A percentile compares a stretch with the other conserved stretches of the same genome.
These are phyloP conservation scores for Lactifluus subvellereus DNA, from an alignment of 768 basidiomycete genomes.

Conservation along the genomic window DNA sequence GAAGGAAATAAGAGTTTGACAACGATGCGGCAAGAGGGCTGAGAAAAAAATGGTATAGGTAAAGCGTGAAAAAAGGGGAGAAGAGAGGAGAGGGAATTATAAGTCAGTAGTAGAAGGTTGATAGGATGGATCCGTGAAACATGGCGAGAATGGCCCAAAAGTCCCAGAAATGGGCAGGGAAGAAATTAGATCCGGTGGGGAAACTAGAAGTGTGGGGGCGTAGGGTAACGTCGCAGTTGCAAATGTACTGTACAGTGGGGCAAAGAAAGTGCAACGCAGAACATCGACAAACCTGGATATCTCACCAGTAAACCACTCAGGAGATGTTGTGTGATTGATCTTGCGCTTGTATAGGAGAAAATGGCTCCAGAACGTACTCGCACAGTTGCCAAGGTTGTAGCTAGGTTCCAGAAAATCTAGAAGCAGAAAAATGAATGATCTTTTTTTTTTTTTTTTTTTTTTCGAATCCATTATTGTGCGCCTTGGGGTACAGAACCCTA, in stretches of 20 bases:
- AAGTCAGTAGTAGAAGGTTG: neutral
- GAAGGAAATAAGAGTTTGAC: neutral
- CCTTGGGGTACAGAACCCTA: too few relatives aligned
- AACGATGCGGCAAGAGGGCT: neutral
- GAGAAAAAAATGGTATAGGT: neutral
- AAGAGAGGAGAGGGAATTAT: neutral
- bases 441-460: too few relatives aligned
- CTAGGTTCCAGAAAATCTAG: slow-evolving; percentile 15
- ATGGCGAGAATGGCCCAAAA: neutral
- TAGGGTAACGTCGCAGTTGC: neutral
- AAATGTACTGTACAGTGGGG: neutral
- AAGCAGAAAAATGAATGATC: neutral
- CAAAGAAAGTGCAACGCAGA: neutral
- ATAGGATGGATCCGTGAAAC: neutral
- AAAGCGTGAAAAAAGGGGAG: neutral
- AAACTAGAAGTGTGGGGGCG: neutral
- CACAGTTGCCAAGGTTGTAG: slow-evolving; percentile 13
- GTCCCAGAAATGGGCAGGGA: neutral
- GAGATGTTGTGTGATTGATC: slow-evolving; percentile 9
- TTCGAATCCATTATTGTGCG: too few relatives aligned
- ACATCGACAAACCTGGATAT: slow-evolving; percentile 18
- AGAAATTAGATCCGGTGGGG: too few relatives aligned
- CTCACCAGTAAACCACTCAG: slow-evolving; percentile 2
- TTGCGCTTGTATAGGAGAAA: slow-evolving; percentile 18
- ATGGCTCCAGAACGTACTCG: slow-evolving; percentile 18